A percentile compares a stretch with the other conserved stretches of the same genome.
phyloP scores from a whole-genome alignment of 169 alveolate species.

The Plasmodium billcollinsi region DNA sequence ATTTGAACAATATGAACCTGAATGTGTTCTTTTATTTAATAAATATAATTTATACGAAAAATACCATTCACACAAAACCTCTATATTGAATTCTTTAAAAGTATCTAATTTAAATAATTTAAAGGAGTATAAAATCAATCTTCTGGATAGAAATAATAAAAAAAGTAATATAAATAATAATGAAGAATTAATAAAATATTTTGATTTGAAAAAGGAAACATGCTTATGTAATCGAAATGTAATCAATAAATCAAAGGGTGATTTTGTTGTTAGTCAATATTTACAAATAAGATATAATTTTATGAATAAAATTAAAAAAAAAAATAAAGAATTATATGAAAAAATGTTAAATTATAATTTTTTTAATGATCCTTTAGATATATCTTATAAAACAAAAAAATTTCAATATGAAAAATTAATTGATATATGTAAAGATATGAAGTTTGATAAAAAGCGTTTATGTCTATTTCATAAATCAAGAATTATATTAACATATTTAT shows the following conservation, averaged over 20 bases:
- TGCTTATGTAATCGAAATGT: constrained; percentile 52
- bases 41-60: constrained; percentile 51
- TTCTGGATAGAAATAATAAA: not conserved
- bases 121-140: not conserved
- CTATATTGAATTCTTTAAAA: not conserved
- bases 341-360: constrained; percentile 63
- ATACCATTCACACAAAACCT: not conserved
- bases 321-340: constrained; percentile 39
- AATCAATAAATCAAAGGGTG: constrained; percentile 58
- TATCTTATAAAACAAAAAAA: constrained; percentile 57
- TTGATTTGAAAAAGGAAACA: constrained; percentile 14
- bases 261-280: constrained; percentile 67
- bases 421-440: constrained; percentile 68
- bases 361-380: constrained; percentile 75
- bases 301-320: constrained; percentile 42
- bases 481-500: constrained; percentile 55
- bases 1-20: constrained; percentile 74
- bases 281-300: constrained; percentile 34
- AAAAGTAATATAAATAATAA: constrained; percentile 4
- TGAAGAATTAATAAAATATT: constrained; percentile 31
- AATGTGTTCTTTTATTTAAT: constrained; percentile 59
- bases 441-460: constrained; percentile 33
- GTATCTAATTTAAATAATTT: not conserved
- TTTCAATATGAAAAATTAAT: constrained; percentile 48
- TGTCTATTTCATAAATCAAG: constrained; percentile 71